Evolutionary conservation across 164 flowering plant species (phyloP), one percentile per base, ranked within the genome.

Genomic region (Macadamia tetraphylla): DNA sequence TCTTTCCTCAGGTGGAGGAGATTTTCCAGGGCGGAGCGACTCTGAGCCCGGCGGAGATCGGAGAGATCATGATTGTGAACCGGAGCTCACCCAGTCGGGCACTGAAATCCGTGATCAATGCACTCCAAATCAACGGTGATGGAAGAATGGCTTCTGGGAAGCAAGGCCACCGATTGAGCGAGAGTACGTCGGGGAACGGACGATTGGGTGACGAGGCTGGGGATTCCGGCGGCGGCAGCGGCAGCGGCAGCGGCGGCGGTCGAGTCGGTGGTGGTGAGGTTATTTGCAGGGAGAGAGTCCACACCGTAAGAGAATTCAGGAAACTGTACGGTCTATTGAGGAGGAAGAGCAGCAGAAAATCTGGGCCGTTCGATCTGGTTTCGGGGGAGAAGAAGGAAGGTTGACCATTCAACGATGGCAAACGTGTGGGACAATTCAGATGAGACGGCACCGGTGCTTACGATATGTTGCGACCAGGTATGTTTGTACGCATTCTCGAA

Each of bases 11-110:
- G 59, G 89, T 92, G 13, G 92, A 92, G 62, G 95, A 90, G 76
- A 77, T 82, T 6, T 85, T 92, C 62, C 89, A 84, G 32, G 70
- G 58, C 66, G 90, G 90, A 1, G 82, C 81, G 59, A 80, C 82
- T 17, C 40, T 90, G 60, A 85, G 86, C 17, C 94, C 85, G 44
- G 96, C 95, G 2, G 92, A 92, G 76, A 84, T 92, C 67, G 87
- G 96, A 0, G 96, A 87, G 75, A 80, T 92, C 52, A 84, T 92
- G 93, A 84, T 87, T 0, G 83, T 86, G 32, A 88, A 90, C 67
- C 82, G 93, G 67, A 73, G 66, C 63, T 90, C 96, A 1, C 90
- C 98, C 15, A 88, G 79, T 52, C 84, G 98, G 63, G 98, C 98
- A 3, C 17, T 92, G 66, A 92, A 87, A 65, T 70, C 90, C 6